Base-by-base conservation (phyloP, 306 rosid species). In the Cyclanthera cordifolia region DNA sequence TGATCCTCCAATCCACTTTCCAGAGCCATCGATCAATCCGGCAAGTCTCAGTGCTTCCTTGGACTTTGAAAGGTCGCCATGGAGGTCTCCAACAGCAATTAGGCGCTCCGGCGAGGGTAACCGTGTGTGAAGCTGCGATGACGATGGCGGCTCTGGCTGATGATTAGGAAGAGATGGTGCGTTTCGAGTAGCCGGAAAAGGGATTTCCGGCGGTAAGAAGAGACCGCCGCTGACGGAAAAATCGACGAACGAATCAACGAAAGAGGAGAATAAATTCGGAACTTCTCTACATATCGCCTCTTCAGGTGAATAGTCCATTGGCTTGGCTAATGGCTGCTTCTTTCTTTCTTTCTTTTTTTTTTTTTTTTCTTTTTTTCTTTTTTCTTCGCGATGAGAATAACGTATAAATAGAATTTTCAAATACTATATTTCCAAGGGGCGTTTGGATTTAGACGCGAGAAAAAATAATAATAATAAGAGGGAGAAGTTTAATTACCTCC, bases 211-310 rank as follows among this genome's bases (percentile, higher is more conserved):
- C 0, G 85, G 81, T 47, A 81, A 81, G 80, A 93, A 88, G 75
- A 87, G 80, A 69, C 85, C 80, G 9, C 87, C 96, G 25, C 87
- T 86, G 79, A 93, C 96, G 34, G 96, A 79, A 79, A 84, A 93
- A 82, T 93, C 99, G 43, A 93, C 91, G 70, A 93, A 93, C 8
- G 96, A 78, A 69, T 93, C 94, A 39, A 87, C 84, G 73, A 93
- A 93, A 5, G 87, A 84, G 70, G 91, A 83, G 34, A 89, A 72
- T 24, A 90, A 72, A 60, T 63, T 59, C 34, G 96, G 99, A 15
- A 90, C 41, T 19, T 73, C 74, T 43, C 76, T 61, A 81, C 99
- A 93, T 13, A 69, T 21, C n/a, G 83, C 30, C 32, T 54, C 34
- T 55, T 59, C 53, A 1, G 32, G 4, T 32, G 37, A 49, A 15